These are phyloP conservation scores for Musa troglodytarum DNA, from an alignment of 176 grass and related monocot genomes.

Conservation along the genomic window DNA sequence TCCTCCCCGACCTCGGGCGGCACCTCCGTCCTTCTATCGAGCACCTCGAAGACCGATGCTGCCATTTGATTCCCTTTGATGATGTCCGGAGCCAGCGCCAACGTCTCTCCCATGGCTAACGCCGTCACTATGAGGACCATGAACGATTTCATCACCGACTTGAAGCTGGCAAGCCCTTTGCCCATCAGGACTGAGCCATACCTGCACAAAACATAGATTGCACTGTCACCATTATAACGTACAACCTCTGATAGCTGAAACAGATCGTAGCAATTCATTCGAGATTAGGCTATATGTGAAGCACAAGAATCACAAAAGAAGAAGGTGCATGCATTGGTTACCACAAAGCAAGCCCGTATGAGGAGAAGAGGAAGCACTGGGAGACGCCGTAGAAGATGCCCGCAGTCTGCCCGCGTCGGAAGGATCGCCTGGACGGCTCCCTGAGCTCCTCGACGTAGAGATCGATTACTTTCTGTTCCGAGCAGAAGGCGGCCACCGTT, in stretches of 20 bases:
- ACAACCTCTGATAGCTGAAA: neutral
- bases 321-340: conserved; percentile 3
- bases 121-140: conserved; percentile 95
- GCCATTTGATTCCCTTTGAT: conserved; percentile 97
- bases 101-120: conserved; percentile 71
- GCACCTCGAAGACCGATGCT: conserved; percentile 80
- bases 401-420: conserved; percentile 78
- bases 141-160: conserved; percentile 93
- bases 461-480: conserved; percentile 83
- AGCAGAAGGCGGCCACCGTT: conserved; percentile 90
- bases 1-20: conserved; percentile 57
- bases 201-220: conserved; percentile 25
- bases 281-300: neutral
- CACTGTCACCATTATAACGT: neutral
- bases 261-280: neutral
- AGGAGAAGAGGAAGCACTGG: conserved; percentile 92
- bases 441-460: conserved; percentile 64
- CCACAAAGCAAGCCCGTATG: conserved; percentile 78
- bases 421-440: conserved; percentile 65
- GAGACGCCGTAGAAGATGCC: conserved; percentile 87
- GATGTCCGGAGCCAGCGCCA: conserved; percentile 83
- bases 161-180: conserved; percentile 69
- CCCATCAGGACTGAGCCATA: conserved; percentile 84
- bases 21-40: conserved; percentile 76
- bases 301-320: too few relatives aligned